A percentile compares a stretch with the other conserved stretches of the same genome.
These are phyloP conservation scores for Gaertneriomyces semiglobifer DNA, from an alignment of 192 early-diverging fungal species.

Conservation along the genomic window DNA sequence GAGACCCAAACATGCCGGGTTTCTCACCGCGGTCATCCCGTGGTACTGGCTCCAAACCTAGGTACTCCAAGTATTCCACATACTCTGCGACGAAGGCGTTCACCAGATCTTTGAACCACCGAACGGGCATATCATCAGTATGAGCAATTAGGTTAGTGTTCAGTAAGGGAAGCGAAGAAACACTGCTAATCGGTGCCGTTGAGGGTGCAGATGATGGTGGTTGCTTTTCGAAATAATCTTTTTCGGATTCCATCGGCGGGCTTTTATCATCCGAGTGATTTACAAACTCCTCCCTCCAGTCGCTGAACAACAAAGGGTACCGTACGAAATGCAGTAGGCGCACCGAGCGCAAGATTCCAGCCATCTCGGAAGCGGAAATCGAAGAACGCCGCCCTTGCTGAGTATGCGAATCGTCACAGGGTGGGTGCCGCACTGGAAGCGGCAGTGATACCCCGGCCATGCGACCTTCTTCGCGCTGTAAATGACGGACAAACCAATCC, in stretches of 20 bases:
- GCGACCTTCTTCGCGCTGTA: neutral
- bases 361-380: slow-evolving; percentile 36
- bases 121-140: slow-evolving; percentile 2
- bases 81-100: slow-evolving; percentile 34
- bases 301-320: slow-evolving; percentile 51
- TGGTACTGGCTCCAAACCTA: slow-evolving; percentile 33
- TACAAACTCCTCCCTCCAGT: slow-evolving; percentile 28
- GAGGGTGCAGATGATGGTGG: neutral
- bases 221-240: too few species aligned
- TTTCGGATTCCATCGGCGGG: neutral
- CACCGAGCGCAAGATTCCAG: slow-evolving; percentile 41
- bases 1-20: slow-evolving; percentile 15
- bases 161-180: too few species aligned
- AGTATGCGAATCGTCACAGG: neutral
- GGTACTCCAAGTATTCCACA: slow-evolving; percentile 31
- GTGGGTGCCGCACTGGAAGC: neutral
- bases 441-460: slow-evolving; percentile 7
- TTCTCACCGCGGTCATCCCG: neutral
- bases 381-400: neutral
- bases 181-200: neutral
- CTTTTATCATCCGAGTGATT: neutral
- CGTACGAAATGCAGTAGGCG: slow-evolving; percentile 41
- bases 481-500: slow-evolving; percentile 40
- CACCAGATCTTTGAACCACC: slow-evolving; percentile 42
- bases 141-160: neutral